These are phyloP conservation scores for Solanum chmielewskii DNA, from an alignment of 257 asterid genomes.

Conservation along the genomic window DNA sequence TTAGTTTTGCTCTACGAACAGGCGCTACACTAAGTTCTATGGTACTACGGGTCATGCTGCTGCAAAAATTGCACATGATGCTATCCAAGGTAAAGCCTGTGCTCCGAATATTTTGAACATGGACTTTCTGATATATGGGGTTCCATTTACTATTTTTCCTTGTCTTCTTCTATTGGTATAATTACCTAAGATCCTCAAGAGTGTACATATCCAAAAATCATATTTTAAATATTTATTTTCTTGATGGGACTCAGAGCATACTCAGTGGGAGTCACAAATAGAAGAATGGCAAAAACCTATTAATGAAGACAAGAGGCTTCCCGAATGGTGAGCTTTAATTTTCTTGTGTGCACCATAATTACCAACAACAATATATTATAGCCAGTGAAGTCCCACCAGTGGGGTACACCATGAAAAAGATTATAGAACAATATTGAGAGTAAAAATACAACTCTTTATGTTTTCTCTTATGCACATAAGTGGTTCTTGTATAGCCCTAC, in stretches of 20 bases:
- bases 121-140: not conserved
- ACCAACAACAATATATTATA: not conserved
- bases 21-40: conserved; percentile 86
- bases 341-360: not conserved
- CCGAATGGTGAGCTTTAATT: conserved; percentile 61
- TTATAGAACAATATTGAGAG: not conserved
- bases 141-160: not conserved
- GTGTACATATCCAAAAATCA: not conserved
- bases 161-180: not conserved
- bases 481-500: not conserved
- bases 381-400: not conserved
- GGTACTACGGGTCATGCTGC: conserved; percentile 59
- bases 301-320: conserved; percentile 80
- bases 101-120: not conserved
- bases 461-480: not conserved
- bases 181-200: not conserved
- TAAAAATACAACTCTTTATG: not conserved
- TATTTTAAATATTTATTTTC: not conserved
- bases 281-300: conserved; percentile 95
- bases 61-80: conserved; percentile 70
- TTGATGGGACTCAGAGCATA: conserved; percentile 35
- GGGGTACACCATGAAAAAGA: not conserved
- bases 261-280: conserved; percentile 73
- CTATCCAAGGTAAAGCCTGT: conserved; percentile 53
- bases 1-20: conserved; percentile 17